Conservation (phyloP, 2,329 filamentous ascomycete species). For the Xylariales sp. region DNA sequence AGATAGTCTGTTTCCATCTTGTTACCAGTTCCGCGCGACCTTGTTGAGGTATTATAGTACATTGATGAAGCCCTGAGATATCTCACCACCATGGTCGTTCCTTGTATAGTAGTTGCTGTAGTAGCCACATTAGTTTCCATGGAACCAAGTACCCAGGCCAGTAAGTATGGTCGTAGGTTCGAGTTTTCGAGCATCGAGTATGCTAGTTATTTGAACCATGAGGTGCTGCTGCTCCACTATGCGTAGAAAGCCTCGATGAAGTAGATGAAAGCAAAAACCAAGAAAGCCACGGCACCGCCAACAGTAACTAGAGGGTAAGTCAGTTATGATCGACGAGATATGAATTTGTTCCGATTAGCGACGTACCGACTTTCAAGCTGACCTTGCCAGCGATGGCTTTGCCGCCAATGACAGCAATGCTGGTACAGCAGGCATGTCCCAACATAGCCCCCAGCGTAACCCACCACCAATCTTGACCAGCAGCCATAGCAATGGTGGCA, state of each 20-base stretch:
- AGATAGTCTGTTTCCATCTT: neutral
- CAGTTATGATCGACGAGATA: constrained; percentile 10
- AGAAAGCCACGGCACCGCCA: constrained; percentile 84
- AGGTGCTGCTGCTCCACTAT: constrained; percentile 27
- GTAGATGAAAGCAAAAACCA: constrained; percentile 90
- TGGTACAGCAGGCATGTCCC: constrained; percentile 87
- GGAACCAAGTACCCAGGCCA: too few species aligned
- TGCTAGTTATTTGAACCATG: too few species aligned
- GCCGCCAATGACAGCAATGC: constrained; percentile 85
- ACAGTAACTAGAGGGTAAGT: constrained; percentile 66
- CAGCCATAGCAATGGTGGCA: constrained; percentile 97
- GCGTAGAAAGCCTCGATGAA: constrained; percentile 70
- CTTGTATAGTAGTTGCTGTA: too few species aligned
- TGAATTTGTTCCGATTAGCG: neutral
- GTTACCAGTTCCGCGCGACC: neutral
- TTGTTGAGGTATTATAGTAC: neutral
- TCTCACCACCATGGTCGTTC: neutral
- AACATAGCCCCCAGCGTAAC: constrained; percentile 83
- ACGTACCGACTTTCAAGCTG: constrained; percentile 92
- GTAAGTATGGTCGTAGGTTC: too few species aligned
- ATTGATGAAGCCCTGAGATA: neutral
- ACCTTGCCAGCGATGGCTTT: constrained; percentile 89
- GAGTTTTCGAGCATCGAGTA: too few species aligned
- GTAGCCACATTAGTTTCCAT: too few species aligned
- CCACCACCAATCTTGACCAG: constrained; percentile 98